These are phyloP conservation scores for Pythium inflatum DNA, from an alignment of 352 stramenopile genomes.

Conservation along the genomic window DNA sequence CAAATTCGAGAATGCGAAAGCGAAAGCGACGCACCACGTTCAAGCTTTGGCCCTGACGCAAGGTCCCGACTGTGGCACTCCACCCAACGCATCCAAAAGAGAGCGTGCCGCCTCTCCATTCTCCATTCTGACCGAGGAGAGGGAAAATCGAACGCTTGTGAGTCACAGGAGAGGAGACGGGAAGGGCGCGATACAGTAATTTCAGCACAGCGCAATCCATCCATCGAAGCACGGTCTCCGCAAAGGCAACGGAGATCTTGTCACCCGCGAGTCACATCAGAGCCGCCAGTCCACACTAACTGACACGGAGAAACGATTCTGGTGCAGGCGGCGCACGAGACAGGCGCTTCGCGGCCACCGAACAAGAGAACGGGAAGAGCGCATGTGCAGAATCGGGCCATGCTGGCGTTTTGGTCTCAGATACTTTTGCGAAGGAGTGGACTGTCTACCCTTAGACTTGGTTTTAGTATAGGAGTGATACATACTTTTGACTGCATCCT, in stretches of 20 bases:
- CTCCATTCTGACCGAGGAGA: too few relatives aligned
- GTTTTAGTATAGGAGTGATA: background rate
- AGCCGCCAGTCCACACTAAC: too few relatives aligned
- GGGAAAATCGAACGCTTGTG: too few relatives aligned
- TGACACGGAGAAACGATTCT: too few relatives aligned
- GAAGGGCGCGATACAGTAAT: background rate
- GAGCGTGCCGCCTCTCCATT: too few relatives aligned
- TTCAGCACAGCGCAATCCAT: background rate
- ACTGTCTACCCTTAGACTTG: slow-evolving; percentile 1
- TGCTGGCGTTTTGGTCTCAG: too few relatives aligned
- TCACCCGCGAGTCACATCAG: background rate
- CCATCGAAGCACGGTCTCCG: background rate
- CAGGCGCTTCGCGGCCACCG: background rate
- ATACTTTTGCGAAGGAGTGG: too few relatives aligned
- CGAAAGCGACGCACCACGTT: background rate
- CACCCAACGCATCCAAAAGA: too few relatives aligned
- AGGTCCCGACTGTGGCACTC: background rate
- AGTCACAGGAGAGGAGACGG: too few relatives aligned
- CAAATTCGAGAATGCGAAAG: slow-evolving; percentile 25
- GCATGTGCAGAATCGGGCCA: too few relatives aligned
- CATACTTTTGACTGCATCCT: background rate
- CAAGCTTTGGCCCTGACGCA: background rate
- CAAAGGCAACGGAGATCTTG: too few relatives aligned
- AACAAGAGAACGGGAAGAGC: background rate
- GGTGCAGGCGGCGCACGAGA: background rate